phyloP scores from a whole-genome alignment of 2,329 filamentous ascomycete genomes.

The Fusarium abutilonis region DNA sequence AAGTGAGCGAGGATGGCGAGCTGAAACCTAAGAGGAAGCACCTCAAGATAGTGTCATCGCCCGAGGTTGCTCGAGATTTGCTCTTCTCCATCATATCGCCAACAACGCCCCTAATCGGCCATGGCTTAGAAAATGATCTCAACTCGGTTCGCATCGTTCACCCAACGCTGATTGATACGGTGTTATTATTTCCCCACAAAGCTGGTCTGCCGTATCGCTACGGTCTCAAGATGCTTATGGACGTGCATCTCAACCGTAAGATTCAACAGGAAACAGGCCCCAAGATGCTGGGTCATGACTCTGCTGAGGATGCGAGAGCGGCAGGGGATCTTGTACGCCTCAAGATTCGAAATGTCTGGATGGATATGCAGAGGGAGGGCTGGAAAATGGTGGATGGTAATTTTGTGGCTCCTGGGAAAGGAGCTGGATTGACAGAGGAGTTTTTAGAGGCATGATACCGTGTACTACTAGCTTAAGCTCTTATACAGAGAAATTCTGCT shows the following conservation, averaged over 20 bases:
- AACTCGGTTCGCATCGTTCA: constrained; percentile 87
- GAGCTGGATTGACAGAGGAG: constrained; percentile 49
- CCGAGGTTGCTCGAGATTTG: constrained; percentile 76
- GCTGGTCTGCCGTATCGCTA: constrained; percentile 80
- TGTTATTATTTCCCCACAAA: constrained; percentile 82
- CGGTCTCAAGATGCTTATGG: constrained; percentile 79
- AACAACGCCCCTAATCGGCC: constrained; percentile 85
- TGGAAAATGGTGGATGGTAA: constrained; percentile 69
- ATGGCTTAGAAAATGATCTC: constrained; percentile 95
- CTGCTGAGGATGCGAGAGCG: constrained; percentile 87
- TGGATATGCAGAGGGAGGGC: constrained; percentile 69
- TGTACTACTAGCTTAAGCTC: neutral
- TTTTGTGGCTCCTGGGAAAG: constrained; percentile 53
- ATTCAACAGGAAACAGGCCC: constrained; percentile 76
- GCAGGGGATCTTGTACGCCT: constrained; percentile 85
- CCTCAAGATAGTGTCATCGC: constrained; percentile 80
- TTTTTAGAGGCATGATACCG: constrained; percentile 49
- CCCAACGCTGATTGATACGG: constrained; percentile 84
- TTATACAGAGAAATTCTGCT: neutral
- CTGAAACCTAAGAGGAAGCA: constrained; percentile 49
- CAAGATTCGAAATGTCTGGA: constrained; percentile 77
- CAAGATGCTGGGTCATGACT: constrained; percentile 79
- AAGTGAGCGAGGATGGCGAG: constrained; percentile 46
- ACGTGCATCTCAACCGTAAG: constrained; percentile 72
- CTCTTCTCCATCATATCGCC: constrained; percentile 81